Evolutionary conservation across 2,329 filamentous ascomycete species (phyloP).

Genomic region (Penicillium sp.): DNA sequence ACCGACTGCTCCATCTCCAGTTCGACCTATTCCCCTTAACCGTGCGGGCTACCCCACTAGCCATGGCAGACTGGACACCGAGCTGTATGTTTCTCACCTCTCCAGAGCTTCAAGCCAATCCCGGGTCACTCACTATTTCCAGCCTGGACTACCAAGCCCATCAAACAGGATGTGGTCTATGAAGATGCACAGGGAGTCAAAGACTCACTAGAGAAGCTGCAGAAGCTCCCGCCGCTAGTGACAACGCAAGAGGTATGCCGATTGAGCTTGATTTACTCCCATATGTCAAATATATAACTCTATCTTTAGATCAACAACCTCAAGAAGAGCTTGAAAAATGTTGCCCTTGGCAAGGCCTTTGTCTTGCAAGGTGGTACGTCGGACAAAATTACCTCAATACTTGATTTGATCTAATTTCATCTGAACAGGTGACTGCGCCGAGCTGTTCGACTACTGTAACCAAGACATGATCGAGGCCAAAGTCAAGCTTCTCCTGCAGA

Average conservation of each 20-base stretch:
- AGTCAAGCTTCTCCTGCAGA: constrained; percentile 93
- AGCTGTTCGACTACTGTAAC: constrained; percentile 95
- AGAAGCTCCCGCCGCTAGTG: constrained; percentile 46
- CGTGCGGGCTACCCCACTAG: not conserved
- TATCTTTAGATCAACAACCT: constrained; percentile 64
- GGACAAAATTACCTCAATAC: not conserved
- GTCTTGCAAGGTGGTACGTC: constrained; percentile 77
- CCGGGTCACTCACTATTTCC: constrained; percentile 1
- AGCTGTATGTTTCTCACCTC: constrained; percentile 21
- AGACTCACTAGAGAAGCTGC: constrained; percentile 42
- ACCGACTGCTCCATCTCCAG: not conserved
- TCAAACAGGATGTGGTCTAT: constrained; percentile 49
- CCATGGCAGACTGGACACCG: constrained; percentile 33
- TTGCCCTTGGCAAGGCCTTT: constrained; percentile 87
- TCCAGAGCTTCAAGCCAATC: not conserved
- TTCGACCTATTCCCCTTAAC: constrained; percentile 2
- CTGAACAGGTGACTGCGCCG: constrained; percentile 71
- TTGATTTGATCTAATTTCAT: not conserved
- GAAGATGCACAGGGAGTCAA: constrained; percentile 42
- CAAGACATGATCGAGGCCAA: constrained; percentile 89
- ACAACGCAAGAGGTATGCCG: constrained; percentile 14
- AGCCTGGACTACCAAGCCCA: constrained; percentile 46
- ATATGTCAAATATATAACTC: not conserved
- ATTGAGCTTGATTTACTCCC: not conserved
- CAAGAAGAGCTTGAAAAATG: constrained; percentile 75